These are phyloP conservation scores for Clonostachys byssicola DNA, from an alignment of 2,329 filamentous ascomycete species.

Conservation along the genomic window DNA sequence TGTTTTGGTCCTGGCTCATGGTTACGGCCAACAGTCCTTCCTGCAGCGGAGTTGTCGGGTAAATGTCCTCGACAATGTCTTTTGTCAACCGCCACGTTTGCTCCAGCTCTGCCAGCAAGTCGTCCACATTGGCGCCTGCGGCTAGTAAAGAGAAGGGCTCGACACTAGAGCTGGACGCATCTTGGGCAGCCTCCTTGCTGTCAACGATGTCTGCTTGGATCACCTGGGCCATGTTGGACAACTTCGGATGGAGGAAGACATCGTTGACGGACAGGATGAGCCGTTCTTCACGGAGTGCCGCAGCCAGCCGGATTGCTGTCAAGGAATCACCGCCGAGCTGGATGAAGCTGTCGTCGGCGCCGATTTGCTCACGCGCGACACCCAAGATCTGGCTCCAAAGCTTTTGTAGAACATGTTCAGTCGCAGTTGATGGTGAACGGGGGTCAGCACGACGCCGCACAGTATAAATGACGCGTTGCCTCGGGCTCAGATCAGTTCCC, in stretches of 20 bases:
- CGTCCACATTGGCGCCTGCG: not conserved
- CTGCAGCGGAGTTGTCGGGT: slow-evolving; percentile 32
- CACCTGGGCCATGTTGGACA: not conserved
- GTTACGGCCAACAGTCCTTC: slow-evolving; percentile 44
- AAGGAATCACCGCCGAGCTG: slow-evolving; percentile 8
- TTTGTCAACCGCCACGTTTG: slow-evolving; percentile 8
- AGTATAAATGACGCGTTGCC: not conserved
- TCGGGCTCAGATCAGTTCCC: not conserved
- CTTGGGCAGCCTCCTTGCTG: not conserved
- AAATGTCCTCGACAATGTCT: slow-evolving; percentile 19
- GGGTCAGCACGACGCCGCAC: not conserved
- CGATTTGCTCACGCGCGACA: not conserved
- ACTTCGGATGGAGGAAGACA: slow-evolving; percentile 1
- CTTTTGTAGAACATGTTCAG: not conserved
- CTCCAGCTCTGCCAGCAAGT: not conserved
- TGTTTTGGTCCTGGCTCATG: slow-evolving; percentile 23
- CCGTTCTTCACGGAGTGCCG: not conserved
- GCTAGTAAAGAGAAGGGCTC: not conserved
- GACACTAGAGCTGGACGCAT: not conserved
- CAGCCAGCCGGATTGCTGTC: slow-evolving; percentile 5
- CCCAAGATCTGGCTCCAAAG: slow-evolving; percentile 1
- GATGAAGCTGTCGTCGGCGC: slow-evolving; percentile 5
- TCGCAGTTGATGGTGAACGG: not conserved
- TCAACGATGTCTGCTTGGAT: not conserved
- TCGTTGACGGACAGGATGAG: slow-evolving; percentile 2